phyloP scores from a whole-genome alignment of 768 basidiomycete species.

The Dentipellis fragilis region DNA sequence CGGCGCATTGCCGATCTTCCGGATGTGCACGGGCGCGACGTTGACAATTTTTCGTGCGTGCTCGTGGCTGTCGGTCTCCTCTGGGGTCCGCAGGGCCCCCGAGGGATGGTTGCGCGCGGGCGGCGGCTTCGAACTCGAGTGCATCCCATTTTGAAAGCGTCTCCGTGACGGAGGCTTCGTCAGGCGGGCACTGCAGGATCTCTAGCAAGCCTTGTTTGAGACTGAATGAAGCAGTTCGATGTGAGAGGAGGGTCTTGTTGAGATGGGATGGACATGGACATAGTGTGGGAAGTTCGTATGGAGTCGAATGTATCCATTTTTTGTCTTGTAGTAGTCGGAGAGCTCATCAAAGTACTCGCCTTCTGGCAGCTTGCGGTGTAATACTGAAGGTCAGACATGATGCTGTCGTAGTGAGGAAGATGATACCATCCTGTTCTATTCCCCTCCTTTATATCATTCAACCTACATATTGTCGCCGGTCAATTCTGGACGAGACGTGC shows the following conservation, averaged over 20 bases:
- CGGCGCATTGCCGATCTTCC: conserved; percentile 39
- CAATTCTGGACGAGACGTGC: too few species aligned
- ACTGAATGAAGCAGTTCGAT: conserved; percentile 19
- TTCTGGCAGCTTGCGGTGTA: conserved; percentile 28
- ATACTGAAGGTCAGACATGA: conserved; percentile 16
- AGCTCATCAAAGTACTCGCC: conserved; percentile 34
- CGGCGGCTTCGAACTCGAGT: conserved; percentile 9
- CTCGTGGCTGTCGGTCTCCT: conserved; percentile 39
- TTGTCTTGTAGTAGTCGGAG: conserved; percentile 45
- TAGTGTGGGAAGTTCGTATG: conserved; percentile 63
- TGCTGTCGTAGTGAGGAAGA: too few species aligned
- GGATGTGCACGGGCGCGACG: conserved; percentile 31
- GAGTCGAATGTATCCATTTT: conserved; percentile 41
- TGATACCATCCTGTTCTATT: too few species aligned
- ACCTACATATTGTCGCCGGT: too few species aligned
- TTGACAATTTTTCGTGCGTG: conserved; percentile 33
- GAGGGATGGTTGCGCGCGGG: conserved; percentile 6
- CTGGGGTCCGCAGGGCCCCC: conserved; percentile 29
- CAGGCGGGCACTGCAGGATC: conserved; percentile 10
- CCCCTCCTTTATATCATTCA: too few species aligned
- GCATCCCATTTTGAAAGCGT: conserved; percentile 9
- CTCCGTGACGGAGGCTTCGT: conserved; percentile 3
- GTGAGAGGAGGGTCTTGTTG: too few species aligned
- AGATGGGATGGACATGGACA: conserved; percentile 7
- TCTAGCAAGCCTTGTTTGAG: conserved; percentile 12